Conservation (phyloP, 306 rosid genomes). For the Senna tora region DNA sequence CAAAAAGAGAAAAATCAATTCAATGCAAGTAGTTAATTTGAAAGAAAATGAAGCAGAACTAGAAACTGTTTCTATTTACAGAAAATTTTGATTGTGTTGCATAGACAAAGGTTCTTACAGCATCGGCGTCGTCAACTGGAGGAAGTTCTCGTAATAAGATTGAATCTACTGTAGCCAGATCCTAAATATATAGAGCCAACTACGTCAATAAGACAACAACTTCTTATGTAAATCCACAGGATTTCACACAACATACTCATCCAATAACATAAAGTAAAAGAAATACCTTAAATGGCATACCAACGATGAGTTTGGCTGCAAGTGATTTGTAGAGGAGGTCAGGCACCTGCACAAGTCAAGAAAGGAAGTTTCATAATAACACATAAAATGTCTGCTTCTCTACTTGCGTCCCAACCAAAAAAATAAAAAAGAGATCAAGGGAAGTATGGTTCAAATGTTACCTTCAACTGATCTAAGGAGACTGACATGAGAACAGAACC, state of each 20-base stretch:
- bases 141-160: constrained; percentile 92
- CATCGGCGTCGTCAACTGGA: constrained; percentile 65
- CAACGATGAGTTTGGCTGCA: constrained; percentile 83
- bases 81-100: constrained; percentile 1
- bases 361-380: constrained; percentile 3
- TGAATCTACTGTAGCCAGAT: constrained; percentile 97
- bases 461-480: constrained; percentile 87
- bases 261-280: constrained; percentile 22
- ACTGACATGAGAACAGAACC: constrained; percentile 98
- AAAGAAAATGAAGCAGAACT: constrained; percentile 8
- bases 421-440: background rate
- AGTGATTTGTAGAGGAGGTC: constrained; percentile 92
- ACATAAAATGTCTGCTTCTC: constrained; percentile 10
- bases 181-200: constrained; percentile 54
- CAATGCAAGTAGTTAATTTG: constrained; percentile 18
- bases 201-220: constrained; percentile 39
- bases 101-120: constrained; percentile 64
- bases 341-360: constrained; percentile 60
- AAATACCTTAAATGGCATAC: constrained; percentile 98
- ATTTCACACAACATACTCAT: constrained; percentile 23
- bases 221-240: constrained; percentile 34
- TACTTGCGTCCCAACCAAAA: background rate
- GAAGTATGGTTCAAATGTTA: constrained; percentile 36
- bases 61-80: constrained; percentile 30
- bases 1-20: constrained; percentile 26